These are phyloP conservation scores for Schizosaccharomyces osmophilus DNA, from an alignment of 805 yeast genomes.

Conservation along the genomic window DNA sequence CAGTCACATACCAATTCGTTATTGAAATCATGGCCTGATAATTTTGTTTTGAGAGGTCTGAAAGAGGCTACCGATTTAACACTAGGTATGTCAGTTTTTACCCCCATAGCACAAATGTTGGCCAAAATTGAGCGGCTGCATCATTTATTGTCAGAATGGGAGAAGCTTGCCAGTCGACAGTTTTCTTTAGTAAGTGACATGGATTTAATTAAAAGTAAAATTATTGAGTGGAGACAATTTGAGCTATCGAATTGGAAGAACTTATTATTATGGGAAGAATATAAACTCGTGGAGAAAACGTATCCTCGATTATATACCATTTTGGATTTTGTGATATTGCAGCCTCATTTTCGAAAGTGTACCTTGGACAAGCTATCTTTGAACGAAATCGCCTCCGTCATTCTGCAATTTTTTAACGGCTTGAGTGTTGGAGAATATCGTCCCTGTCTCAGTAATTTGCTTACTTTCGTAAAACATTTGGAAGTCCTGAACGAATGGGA, in stretches of 20 bases:
- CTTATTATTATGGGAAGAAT: slow-evolving; percentile 42
- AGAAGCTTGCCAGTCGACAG: slow-evolving; percentile 61
- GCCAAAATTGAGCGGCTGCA: slow-evolving; percentile 72
- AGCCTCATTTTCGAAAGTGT: background rate
- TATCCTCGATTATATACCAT: slow-evolving; percentile 65
- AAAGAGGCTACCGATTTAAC: slow-evolving; percentile 41
- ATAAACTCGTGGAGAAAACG: slow-evolving; percentile 20
- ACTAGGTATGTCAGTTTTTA: slow-evolving; percentile 30
- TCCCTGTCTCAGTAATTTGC: background rate
- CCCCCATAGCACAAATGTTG: slow-evolving; percentile 55
- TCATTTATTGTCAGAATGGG: slow-evolving; percentile 74
- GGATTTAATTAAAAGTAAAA: slow-evolving; percentile 35
- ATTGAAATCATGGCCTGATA: slow-evolving; percentile 72
- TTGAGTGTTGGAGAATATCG: background rate
- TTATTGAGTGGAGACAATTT: slow-evolving; percentile 74
- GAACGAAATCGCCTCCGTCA: background rate
- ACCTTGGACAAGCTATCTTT: background rate
- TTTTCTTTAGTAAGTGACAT: slow-evolving; percentile 36
- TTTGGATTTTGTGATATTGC: background rate
- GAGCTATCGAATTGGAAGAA: slow-evolving; percentile 73
- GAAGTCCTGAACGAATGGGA: background rate
- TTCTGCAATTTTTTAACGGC: background rate
- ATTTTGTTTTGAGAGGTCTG: slow-evolving; percentile 59
- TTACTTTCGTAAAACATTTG: background rate
- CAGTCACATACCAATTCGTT: slow-evolving; percentile 21